Evolutionary conservation across 163 green algal genomes (phyloP).

Genomic region (Scenedesmus sp.): DNA sequence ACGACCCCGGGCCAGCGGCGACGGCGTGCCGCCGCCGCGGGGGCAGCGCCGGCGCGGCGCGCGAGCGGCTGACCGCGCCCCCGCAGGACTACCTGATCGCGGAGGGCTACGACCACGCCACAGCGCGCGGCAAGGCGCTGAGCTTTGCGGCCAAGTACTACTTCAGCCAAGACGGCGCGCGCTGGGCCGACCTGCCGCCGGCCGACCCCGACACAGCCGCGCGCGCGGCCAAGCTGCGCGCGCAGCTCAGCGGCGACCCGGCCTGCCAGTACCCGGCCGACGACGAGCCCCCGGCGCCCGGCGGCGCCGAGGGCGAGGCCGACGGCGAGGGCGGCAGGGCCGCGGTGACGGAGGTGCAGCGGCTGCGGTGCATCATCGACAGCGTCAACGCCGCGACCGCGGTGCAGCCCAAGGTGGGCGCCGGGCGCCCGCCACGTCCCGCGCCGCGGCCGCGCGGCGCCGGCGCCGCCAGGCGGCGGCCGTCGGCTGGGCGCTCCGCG

Average conservation of each 20-base stretch:
- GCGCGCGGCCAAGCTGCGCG: conserved; percentile 50
- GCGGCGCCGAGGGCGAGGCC: not conserved
- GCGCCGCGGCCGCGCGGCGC: no score
- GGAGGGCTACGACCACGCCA: conserved; percentile 57
- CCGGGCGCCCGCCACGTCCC: no score
- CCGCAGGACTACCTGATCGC: conserved; percentile 79
- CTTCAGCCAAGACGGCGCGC: conserved; percentile 76
- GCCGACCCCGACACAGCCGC: conserved; percentile 52
- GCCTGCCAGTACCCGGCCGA: conserved; percentile 47
- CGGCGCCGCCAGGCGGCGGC: no score
- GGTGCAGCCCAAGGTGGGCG: conserved; percentile 70
- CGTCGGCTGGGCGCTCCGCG: no score
- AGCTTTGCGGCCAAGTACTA: conserved; percentile 69
- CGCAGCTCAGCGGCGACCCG: conserved; percentile 69
- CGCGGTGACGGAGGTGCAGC: conserved; percentile 70
- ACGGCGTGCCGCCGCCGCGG: no score
- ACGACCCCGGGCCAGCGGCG: no score
- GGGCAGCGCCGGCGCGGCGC: no score
- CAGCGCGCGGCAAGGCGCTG: conserved; percentile 45
- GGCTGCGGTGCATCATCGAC: conserved; percentile 70
- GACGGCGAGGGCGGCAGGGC: conserved; percentile 45
- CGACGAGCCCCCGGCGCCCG: conserved; percentile 14
- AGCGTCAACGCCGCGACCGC: conserved; percentile 61
- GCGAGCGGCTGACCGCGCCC: no score
- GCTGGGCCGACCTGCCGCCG: conserved; percentile 72